Evolutionary conservation across 768 basidiomycete species (phyloP).

Genomic region (Serendipita indica): DNA sequence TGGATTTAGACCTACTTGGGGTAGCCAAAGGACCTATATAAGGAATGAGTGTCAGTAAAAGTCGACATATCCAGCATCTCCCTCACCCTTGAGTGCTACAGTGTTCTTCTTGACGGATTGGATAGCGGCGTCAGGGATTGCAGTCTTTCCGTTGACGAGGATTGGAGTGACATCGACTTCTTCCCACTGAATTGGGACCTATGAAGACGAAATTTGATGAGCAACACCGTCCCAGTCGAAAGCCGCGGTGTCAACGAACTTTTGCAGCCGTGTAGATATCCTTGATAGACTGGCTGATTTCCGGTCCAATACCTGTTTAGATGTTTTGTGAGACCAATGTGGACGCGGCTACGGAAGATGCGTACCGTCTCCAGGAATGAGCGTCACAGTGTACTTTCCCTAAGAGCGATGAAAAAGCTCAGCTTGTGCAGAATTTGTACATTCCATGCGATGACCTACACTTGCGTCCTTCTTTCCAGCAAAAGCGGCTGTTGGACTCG

Average conservation of each 20-base stretch:
- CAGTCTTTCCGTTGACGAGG: constrained; percentile 88
- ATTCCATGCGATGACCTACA: constrained; percentile 35
- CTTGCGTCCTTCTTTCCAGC: constrained; percentile 77
- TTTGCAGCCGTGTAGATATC: constrained; percentile 81
- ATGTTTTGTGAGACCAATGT: constrained; percentile 13
- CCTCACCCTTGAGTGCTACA: constrained; percentile 85
- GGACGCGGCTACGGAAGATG: constrained; percentile 15
- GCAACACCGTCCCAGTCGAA: not conserved
- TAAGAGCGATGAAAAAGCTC: constrained; percentile 22
- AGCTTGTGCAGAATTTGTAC: not conserved
- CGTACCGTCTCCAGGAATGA: constrained; percentile 92
- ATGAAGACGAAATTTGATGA: not conserved
- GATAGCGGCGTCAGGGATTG: constrained; percentile 87
- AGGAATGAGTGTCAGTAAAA: constrained; percentile 4
- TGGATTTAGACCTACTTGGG: constrained; percentile 51
- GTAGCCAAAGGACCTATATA: constrained; percentile 83
- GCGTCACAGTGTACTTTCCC: constrained; percentile 94
- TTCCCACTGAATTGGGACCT: constrained; percentile 99
- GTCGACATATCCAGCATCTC: not conserved
- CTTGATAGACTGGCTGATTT: constrained; percentile 94
- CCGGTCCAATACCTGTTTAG: constrained; percentile 85
- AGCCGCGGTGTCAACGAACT: constrained; percentile 27
- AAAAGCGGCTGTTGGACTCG: constrained; percentile 75
- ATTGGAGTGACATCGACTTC: constrained; percentile 94
- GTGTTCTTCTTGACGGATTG: constrained; percentile 91